phyloP scores from a whole-genome alignment of 345 rosid genomes.

The Eucalyptus decipiens region DNA sequence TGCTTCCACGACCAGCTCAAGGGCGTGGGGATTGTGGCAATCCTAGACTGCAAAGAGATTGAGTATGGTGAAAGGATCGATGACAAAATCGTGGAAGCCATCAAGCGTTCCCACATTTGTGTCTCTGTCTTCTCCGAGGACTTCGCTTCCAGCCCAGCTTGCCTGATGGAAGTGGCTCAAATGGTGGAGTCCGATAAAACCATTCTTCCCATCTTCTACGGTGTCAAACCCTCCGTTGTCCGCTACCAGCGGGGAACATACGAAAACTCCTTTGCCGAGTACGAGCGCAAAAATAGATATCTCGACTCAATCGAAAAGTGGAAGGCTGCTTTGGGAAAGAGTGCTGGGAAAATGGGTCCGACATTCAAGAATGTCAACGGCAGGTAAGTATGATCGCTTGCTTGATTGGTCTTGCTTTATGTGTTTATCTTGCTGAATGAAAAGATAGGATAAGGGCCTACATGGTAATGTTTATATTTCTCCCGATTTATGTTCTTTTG shows the following conservation, averaged over 20 bases:
- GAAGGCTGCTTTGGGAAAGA: neutral
- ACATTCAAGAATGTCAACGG: accelerated
- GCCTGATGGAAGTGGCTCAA: neutral
- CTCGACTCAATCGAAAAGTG: neutral
- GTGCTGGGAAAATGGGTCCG: neutral
- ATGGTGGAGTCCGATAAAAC: neutral
- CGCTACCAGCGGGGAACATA: neutral
- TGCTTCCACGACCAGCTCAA: neutral
- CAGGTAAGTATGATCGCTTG: neutral
- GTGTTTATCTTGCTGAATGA: neutral
- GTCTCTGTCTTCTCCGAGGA: neutral
- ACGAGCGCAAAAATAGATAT: neutral
- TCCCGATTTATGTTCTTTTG: too few relatives aligned
- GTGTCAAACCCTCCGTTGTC: neutral
- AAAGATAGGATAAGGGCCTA: neutral
- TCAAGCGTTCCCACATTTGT: neutral
- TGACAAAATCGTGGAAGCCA: neutral
- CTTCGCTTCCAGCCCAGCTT: neutral
- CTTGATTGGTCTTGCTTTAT: neutral
- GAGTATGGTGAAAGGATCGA: neutral
- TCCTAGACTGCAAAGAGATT: neutral
- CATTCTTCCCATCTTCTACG: neutral
- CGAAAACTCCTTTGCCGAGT: accelerated
- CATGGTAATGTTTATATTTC: too few relatives aligned
- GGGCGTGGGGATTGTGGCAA: neutral